Base-by-base conservation (phyloP, 2,329 filamentous ascomycete genomes). In the Aspergillus viridinutans region DNA sequence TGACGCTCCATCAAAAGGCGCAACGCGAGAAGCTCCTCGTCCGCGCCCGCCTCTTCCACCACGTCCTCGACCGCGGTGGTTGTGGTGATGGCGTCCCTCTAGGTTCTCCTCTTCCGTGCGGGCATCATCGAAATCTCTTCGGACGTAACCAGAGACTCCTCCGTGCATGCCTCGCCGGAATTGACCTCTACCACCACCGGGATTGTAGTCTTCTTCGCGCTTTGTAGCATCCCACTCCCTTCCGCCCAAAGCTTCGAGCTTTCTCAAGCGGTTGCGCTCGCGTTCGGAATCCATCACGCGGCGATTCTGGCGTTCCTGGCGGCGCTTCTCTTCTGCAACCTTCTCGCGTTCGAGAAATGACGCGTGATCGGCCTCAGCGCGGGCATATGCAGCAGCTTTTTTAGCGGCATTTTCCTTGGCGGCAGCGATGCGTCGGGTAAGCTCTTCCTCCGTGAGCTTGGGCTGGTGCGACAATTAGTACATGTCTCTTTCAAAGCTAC, bases 341-440 rank as follows among this genome's bases (percentile, higher is more conserved):
- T 82, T 81, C 66, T 89, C 86, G n/a, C 85, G 80, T 56, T 85
- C 80, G 45, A 85, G 79, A 67, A 87, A 88, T 0, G 81, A 82
- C 3, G 84, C 85, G 54, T 83, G 80, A 62, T 89, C 86, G n/a
- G 84, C 85, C 74, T 88, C 83, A n/a, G 85, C 85, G 26, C 85
- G 80, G 1, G 82, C 83, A 66, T 89, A 85, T 0, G 84, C 83
- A 8, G 83, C 84, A 8, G 80, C 78, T 14, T 84, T 78, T 51
- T 82, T 79, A 5, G 81, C 82, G 53, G 86, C 87, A 56, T 85
- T 83, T 62, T 86, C 78, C 60, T 81, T 80, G 64, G 87, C 87
- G 38, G 79, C 78, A 7, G 81, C 83, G 58, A 89, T 82, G 59
- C 84, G 83, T 49, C 80, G 81, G 3, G 78, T 80, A 7, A 89